phyloP scores from a whole-genome alignment of 1,284 basidiomycete species.

The Waitea zeae region DNA sequence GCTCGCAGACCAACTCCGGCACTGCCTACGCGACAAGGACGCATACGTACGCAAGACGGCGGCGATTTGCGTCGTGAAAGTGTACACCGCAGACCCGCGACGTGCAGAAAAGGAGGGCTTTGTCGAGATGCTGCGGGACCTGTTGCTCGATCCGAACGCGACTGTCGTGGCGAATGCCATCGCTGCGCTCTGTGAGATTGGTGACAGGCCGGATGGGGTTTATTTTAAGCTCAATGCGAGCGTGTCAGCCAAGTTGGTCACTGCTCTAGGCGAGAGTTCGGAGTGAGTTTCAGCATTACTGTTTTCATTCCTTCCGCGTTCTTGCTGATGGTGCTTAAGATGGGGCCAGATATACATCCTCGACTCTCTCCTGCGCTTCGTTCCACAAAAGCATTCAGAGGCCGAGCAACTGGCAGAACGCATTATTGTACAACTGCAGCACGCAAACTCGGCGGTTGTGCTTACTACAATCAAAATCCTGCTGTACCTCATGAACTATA shows the following conservation, averaged over 20 bases:
- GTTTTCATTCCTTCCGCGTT: neutral
- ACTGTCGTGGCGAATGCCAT: constrained; percentile 94
- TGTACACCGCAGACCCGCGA: constrained; percentile 74
- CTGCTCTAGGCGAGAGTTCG: constrained; percentile 78
- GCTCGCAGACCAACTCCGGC: constrained; percentile 71
- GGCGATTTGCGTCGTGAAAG: constrained; percentile 84
- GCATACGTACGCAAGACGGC: constrained; percentile 96
- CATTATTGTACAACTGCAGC: constrained; percentile 80
- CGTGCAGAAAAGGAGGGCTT: constrained; percentile 76
- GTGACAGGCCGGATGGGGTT: constrained; percentile 80
- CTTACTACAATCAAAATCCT: constrained; percentile 91
- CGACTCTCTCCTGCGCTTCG: constrained; percentile 84
- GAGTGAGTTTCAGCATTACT: constrained; percentile 38
- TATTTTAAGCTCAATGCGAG: constrained; percentile 74
- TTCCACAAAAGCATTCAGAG: constrained; percentile 77
- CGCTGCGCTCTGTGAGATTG: constrained; percentile 83
- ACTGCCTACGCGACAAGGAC: constrained; percentile 79
- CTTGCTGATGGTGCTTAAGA: constrained; percentile 21
- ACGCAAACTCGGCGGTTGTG: constrained; percentile 91
- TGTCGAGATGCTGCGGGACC: constrained; percentile 71
- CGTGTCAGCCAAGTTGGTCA: constrained; percentile 70
- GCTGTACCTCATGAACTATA: constrained; percentile 98
- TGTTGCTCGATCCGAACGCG: constrained; percentile 86
- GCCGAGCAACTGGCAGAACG: constrained; percentile 91
- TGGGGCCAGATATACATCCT: constrained; percentile 99